Evolutionary conservation across 495 filamentous ascomycete genomes (phyloP).

Genomic region (Amorphotheca resinae): DNA sequence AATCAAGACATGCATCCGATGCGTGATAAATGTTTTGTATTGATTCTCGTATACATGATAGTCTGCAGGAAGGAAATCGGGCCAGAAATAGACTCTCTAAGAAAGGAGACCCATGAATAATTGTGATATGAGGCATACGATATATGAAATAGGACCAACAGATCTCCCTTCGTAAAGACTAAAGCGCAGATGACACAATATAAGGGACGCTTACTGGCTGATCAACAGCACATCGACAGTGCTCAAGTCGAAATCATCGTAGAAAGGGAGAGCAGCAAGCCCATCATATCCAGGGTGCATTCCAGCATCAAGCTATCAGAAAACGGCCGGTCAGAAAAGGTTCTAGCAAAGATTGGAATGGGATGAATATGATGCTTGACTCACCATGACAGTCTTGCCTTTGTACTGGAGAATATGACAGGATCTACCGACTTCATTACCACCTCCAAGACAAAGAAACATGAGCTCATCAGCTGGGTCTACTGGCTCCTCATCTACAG

Average conservation of each 20-base stretch:
- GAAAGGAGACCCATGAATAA: background rate
- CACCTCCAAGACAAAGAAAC: conserved; percentile 87
- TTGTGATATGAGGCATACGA: conserved; percentile 2
- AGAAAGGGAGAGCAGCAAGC: conserved; percentile 85
- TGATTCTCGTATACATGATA: conserved; percentile 23
- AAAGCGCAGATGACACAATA: conserved; percentile 13
- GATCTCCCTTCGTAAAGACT: background rate
- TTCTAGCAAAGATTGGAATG: no score
- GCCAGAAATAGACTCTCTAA: background rate
- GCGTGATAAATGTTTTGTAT: conserved; percentile 18
- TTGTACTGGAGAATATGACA: conserved; percentile 99
- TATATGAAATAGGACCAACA: background rate
- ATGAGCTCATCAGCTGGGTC: conserved; percentile 78
- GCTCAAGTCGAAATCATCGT: conserved; percentile 95
- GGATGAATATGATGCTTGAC: no score
- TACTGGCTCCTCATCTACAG: conserved; percentile 51
- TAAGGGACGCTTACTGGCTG: conserved; percentile 69
- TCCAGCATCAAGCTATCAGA: conserved; percentile 78
- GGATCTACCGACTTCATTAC: conserved; percentile 92
- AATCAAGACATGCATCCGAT: conserved; percentile 18
- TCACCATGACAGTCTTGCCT: conserved; percentile 95
- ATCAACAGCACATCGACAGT: conserved; percentile 94
- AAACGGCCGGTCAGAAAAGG: background rate
- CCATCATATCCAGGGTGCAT: conserved; percentile 97
- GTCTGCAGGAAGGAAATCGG: background rate